These are phyloP conservation scores for Phytophthora pistaciae DNA, from an alignment of 352 stramenopile species.

Conservation along the genomic window DNA sequence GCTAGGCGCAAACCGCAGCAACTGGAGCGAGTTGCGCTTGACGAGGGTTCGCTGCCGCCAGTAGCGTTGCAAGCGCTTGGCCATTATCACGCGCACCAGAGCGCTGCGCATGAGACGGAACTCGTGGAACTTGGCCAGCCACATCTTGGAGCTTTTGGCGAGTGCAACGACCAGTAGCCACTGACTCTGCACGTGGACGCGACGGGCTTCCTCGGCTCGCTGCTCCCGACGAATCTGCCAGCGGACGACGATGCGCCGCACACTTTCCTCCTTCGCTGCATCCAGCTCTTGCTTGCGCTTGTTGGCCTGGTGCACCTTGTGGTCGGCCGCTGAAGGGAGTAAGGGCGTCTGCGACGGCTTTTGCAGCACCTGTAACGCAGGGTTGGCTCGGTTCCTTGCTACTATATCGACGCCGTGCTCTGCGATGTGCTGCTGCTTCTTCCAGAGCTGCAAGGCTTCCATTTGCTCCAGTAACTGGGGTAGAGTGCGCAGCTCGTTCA, in stretches of 20 bases:
- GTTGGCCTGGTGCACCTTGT: constrained; percentile 51
- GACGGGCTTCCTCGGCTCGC: constrained; percentile 41
- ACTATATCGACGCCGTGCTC: constrained; percentile 64
- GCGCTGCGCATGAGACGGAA: constrained; percentile 49
- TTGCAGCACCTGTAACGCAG: constrained; percentile 47
- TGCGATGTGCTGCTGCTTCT: constrained; percentile 47
- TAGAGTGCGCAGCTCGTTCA: constrained; percentile 65
- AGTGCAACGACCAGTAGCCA: constrained; percentile 65
- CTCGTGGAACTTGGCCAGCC: constrained; percentile 52
- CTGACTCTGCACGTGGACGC: constrained; percentile 57
- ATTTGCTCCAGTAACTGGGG: constrained; percentile 65
- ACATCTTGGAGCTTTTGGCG: constrained; percentile 42
- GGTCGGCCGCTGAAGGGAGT: constrained; percentile 64
- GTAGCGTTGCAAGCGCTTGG: constrained; percentile 59
- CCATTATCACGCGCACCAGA: constrained; percentile 56
- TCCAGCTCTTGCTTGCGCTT: constrained; percentile 69
- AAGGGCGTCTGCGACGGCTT: constrained; percentile 60
- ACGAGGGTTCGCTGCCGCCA: constrained; percentile 52
- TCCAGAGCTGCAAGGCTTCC: constrained; percentile 39
- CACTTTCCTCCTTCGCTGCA: constrained; percentile 44
- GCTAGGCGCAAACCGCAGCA: constrained; percentile 21
- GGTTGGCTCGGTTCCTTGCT: constrained; percentile 53
- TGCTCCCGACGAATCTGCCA: constrained; percentile 61
- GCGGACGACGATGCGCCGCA: constrained; percentile 49
- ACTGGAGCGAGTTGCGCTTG: constrained; percentile 30